These are phyloP conservation scores for Filosporella fistucella DNA, from an alignment of 495 filamentous ascomycete species.

Conservation along the genomic window DNA sequence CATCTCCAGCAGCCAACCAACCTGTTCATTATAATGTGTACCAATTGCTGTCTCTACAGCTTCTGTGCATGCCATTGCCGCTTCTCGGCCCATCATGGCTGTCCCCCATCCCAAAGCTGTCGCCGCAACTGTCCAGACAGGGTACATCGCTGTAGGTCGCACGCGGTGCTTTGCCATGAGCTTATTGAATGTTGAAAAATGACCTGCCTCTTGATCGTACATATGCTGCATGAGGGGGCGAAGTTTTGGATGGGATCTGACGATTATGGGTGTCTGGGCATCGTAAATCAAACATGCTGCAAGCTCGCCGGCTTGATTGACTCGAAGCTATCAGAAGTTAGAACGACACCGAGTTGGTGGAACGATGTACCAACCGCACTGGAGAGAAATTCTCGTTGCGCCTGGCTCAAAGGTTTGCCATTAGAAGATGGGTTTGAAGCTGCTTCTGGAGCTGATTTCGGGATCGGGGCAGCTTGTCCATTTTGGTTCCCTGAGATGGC, in stretches of 20 bases:
- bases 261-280: constrained; percentile 68
- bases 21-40: constrained; percentile 90
- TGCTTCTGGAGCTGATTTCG: background rate
- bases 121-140: constrained; percentile 81
- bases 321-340: constrained; percentile 46
- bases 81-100: constrained; percentile 84
- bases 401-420: constrained; percentile 56
- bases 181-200: constrained; percentile 79
- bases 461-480: constrained; percentile 7
- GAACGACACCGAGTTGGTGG: constrained; percentile 7
- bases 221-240: constrained; percentile 91
- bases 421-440: constrained; percentile 9
- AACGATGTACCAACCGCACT: constrained; percentile 50
- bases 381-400: constrained; percentile 73
- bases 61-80: constrained; percentile 98
- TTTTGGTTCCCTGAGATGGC: no score
- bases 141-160: constrained; percentile 91
- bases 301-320: constrained; percentile 88
- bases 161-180: constrained; percentile 84
- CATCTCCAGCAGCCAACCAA: constrained; percentile 76
- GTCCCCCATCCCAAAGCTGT: constrained; percentile 86
- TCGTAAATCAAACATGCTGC: constrained; percentile 83
- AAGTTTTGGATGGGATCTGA: constrained; percentile 76
- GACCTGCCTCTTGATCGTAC: constrained; percentile 92
- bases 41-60: constrained; percentile 99